A percentile compares a stretch with the other conserved stretches of the same genome.
These are phyloP conservation scores for Allantophomopsis lycopodina DNA, from an alignment of 2,329 filamentous ascomycete species.

Conservation along the genomic window DNA sequence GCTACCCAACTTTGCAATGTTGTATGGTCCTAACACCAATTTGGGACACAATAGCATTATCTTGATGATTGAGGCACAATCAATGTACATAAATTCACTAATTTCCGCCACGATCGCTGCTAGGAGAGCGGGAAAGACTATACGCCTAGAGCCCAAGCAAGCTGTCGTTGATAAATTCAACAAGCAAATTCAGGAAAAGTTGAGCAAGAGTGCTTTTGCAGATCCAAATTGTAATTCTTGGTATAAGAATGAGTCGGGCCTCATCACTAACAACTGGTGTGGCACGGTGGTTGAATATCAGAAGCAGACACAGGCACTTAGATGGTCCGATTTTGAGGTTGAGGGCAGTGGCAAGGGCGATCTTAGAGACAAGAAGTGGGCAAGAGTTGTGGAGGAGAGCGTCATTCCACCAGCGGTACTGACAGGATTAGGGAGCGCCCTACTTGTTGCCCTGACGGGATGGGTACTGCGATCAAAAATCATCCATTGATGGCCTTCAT, in stretches of 20 bases:
- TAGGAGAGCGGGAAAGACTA: conserved; percentile 20
- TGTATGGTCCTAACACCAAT: conserved; percentile 40
- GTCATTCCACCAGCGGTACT: too few relatives aligned
- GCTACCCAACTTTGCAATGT: conserved; percentile 40
- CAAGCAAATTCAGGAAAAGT: conserved; percentile 25
- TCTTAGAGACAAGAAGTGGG: conserved; percentile 16
- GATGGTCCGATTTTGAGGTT: conserved; percentile 30
- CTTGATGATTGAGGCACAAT: conserved; percentile 47
- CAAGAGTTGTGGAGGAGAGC: conserved; percentile 21
- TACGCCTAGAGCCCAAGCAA: conserved; percentile 30
- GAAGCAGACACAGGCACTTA: conserved; percentile 24
- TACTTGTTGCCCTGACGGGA: too few relatives aligned
- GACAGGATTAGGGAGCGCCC: too few relatives aligned
- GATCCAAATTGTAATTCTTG: conserved; percentile 38
- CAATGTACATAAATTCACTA: conserved; percentile 35
- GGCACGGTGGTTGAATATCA: conserved; percentile 42
- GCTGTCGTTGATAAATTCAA: conserved; percentile 28
- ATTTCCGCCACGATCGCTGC: conserved; percentile 33
- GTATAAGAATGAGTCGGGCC: conserved; percentile 39
- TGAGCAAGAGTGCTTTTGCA: conserved; percentile 32
- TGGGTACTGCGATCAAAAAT: too few relatives aligned
- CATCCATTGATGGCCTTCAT: too few relatives aligned
- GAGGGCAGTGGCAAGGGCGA: conserved; percentile 13
- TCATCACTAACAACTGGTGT: conserved; percentile 42
- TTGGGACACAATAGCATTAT: conserved; percentile 40